phyloP scores from a whole-genome alignment of 306 rosid species.

The Parietaria judaica region DNA sequence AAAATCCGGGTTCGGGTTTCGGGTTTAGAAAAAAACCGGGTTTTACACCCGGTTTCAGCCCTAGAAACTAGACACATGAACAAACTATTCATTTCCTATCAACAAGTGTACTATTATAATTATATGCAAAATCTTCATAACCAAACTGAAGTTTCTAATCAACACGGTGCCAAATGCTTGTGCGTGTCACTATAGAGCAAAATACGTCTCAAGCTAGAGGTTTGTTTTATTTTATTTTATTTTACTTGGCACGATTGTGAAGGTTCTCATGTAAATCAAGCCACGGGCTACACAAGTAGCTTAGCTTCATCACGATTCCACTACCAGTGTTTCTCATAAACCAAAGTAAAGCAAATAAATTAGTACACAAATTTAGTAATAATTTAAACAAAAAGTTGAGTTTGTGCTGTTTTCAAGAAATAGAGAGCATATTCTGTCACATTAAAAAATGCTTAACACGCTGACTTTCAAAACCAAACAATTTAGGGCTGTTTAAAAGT shows the following conservation, averaged over 20 bases:
- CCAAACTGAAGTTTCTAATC: neutral
- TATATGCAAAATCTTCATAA: neutral
- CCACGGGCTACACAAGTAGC: slow-evolving; percentile 14
- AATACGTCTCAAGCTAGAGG: neutral
- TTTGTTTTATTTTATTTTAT: neutral
- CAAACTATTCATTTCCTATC: no score
- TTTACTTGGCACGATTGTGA: neutral
- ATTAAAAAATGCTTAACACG: neutral
- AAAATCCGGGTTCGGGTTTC: no score
- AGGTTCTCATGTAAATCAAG: neutral
- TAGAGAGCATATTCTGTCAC: neutral
- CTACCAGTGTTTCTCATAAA: slow-evolving; percentile 9
- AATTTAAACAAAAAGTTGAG: slow-evolving; percentile 17
- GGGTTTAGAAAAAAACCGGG: no score
- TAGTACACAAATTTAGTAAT: neutral
- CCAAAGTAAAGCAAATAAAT: slow-evolving; percentile 1
- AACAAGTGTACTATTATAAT: no score
- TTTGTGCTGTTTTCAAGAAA: slow-evolving; percentile 13
- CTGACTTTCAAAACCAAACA: slow-evolving; percentile 5
- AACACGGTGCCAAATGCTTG: no score
- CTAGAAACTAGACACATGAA: no score
- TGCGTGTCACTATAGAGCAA: neutral
- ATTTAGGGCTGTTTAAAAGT: slow-evolving; percentile 17
- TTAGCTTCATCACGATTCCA: slow-evolving; percentile 37
- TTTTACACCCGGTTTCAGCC: no score